These are phyloP conservation scores for Colletotrichum karsti DNA, from an alignment of 2,329 filamentous ascomycete species.

Conservation along the genomic window DNA sequence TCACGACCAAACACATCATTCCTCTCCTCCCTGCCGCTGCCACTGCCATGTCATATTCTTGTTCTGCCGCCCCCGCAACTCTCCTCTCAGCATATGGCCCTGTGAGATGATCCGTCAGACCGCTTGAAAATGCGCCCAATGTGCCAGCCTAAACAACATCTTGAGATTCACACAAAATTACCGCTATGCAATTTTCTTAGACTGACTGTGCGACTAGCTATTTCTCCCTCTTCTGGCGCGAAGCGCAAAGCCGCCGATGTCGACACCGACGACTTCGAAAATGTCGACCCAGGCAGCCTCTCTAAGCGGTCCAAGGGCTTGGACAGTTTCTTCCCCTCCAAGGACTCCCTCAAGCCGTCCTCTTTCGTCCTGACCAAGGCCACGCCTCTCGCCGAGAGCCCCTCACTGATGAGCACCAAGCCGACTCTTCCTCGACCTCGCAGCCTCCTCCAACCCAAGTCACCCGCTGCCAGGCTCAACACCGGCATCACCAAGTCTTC, in stretches of 20 bases:
- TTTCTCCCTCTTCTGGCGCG: constrained; percentile 46
- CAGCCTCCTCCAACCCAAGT: constrained; percentile 60
- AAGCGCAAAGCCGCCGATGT: constrained; percentile 68
- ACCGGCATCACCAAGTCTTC: constrained; percentile 55
- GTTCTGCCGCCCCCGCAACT: too few relatives aligned
- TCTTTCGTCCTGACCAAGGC: constrained; percentile 55
- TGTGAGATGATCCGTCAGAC: not conserved
- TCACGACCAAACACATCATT: constrained; percentile 7
- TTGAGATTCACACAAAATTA: not conserved
- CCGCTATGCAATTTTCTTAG: not conserved
- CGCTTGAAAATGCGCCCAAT: constrained; percentile 1
- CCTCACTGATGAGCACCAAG: constrained; percentile 12
- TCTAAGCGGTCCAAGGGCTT: constrained; percentile 67
- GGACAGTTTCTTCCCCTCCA: constrained; percentile 47
- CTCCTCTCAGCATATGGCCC: not conserved
- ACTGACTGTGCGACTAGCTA: constrained; percentile 42
- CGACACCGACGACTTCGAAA: constrained; percentile 65
- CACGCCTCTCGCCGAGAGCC: constrained; percentile 37
- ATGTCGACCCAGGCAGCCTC: constrained; percentile 66
- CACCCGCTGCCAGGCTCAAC: constrained; percentile 57
- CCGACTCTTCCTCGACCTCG: constrained; percentile 46
- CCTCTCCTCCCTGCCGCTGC: not conserved
- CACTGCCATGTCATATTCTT: too few relatives aligned
- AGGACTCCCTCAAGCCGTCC: constrained; percentile 59
- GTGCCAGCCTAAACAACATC: not conserved